These are phyloP conservation scores for Andrographis paniculata DNA, from an alignment of 305 asterid genomes.

Conservation along the genomic window DNA sequence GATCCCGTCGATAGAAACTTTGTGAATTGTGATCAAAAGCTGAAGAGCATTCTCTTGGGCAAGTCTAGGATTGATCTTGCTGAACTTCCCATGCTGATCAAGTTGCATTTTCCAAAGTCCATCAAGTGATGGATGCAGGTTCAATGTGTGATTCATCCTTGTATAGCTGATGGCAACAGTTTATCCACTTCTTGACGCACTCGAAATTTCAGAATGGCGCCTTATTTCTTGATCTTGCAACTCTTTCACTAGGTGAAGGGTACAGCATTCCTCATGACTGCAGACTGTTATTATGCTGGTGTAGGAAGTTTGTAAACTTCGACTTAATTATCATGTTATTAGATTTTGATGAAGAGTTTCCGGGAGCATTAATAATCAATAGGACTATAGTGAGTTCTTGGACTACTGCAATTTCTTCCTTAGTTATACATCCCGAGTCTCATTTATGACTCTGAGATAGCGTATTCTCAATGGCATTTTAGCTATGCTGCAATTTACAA, in stretches of 20 bases:
- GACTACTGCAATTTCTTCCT: too few species aligned
- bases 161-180: not conserved
- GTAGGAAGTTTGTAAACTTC: too few species aligned
- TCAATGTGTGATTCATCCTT: constrained; percentile 4
- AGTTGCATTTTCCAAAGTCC: constrained; percentile 80
- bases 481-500: too few species aligned
- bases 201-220: not conserved
- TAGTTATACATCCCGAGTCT: too few species aligned
- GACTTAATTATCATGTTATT: too few species aligned
- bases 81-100: constrained; percentile 74
- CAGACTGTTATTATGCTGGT: too few species aligned
- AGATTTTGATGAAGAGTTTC: too few species aligned
- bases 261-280: not conserved
- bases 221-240: not conserved
- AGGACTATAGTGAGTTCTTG: too few species aligned
- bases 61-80: constrained; percentile 65
- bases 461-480: too few species aligned
- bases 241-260: not conserved
- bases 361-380: too few species aligned
- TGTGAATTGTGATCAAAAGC: constrained; percentile 69
- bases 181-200: not conserved
- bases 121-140: constrained; percentile 33
- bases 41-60: constrained; percentile 72
- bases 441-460: too few species aligned
- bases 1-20: constrained; percentile 66